Conservation (phyloP, 208 protist species). For the Blastocrithidia nonstop region DNA sequence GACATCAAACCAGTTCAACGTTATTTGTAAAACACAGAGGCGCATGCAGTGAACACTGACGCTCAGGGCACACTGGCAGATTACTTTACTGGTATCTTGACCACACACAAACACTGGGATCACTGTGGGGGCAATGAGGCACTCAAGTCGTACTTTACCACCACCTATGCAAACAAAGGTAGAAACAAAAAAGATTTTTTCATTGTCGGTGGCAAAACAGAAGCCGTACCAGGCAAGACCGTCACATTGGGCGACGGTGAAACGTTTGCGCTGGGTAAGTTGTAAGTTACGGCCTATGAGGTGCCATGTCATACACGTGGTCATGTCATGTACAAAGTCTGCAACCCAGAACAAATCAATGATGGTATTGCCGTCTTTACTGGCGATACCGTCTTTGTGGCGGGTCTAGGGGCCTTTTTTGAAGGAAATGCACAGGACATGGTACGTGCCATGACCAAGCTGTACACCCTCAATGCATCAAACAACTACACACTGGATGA, state of each 20-base stretch:
- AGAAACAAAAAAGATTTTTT: slow-evolving; percentile 5
- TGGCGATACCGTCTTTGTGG: slow-evolving; percentile 90
- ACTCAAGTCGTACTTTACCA: slow-evolving; percentile 15
- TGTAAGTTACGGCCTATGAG: slow-evolving; percentile 58
- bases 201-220: slow-evolving; percentile 63
- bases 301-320: slow-evolving; percentile 80
- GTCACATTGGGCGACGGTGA: slow-evolving; percentile 43
- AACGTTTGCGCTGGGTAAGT: slow-evolving; percentile 26
- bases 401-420: slow-evolving; percentile 87
- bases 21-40: slow-evolving; percentile 13
- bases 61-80: too few relatives aligned
- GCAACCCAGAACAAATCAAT: slow-evolving; percentile 10
- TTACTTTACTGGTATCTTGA: too few relatives aligned
- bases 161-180: slow-evolving; percentile 4
- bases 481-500: slow-evolving; percentile 19
- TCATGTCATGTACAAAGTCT: slow-evolving; percentile 59
- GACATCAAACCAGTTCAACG: slow-evolving; percentile 47
- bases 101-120: slow-evolving; percentile 91
- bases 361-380: slow-evolving; percentile 81
- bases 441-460: slow-evolving; percentile 40
- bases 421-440: slow-evolving; percentile 77
- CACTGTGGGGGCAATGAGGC: slow-evolving; percentile 79
- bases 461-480: slow-evolving; percentile 30
- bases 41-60: neutral
- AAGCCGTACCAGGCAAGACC: slow-evolving; percentile 57